A percentile compares a stretch with the other conserved stretches of the same genome.
Evolutionary conservation across 768 basidiomycete genomes (phyloP).

Genomic region (Trametes cubensis): DNA sequence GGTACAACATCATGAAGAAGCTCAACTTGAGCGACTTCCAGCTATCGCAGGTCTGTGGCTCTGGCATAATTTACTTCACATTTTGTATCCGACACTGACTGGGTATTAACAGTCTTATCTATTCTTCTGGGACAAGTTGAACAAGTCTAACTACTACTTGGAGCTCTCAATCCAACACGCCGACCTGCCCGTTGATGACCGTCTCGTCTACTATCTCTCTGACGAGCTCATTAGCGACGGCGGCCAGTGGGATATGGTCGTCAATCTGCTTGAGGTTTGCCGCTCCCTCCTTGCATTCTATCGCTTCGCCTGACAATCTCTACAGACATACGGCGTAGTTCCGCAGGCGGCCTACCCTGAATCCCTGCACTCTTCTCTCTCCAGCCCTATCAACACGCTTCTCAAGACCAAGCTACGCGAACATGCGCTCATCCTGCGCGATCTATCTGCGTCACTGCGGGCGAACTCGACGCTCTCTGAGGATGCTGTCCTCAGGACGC

Average conservation of each 20-base stretch:
- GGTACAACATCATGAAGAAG: slow-evolving; percentile 84
- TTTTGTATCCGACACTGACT: not conserved
- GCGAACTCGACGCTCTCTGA: slow-evolving; percentile 43
- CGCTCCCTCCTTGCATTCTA: not conserved
- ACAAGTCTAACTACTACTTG: slow-evolving; percentile 91
- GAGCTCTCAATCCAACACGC: slow-evolving; percentile 84
- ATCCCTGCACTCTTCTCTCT: slow-evolving; percentile 77
- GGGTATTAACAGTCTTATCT: slow-evolving; percentile 64
- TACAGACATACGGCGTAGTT: slow-evolving; percentile 80
- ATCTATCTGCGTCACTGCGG: slow-evolving; percentile 56
- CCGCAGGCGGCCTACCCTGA: slow-evolving; percentile 86
- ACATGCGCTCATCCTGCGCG: slow-evolving; percentile 81
- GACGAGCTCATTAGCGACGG: slow-evolving; percentile 84
- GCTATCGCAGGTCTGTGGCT: slow-evolving; percentile 70
- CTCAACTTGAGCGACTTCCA: slow-evolving; percentile 88
- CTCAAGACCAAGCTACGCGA: slow-evolving; percentile 92
- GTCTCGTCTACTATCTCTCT: slow-evolving; percentile 78
- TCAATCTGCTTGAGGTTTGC: slow-evolving; percentile 63
- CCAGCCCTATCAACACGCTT: slow-evolving; percentile 71
- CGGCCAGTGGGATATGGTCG: slow-evolving; percentile 94
- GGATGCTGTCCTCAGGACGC: slow-evolving; percentile 50
- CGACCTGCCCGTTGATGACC: slow-evolving; percentile 78
- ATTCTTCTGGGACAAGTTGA: slow-evolving; percentile 97
- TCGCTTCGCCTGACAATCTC: not conserved
- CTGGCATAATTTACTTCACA: not conserved